A percentile compares a stretch with the other conserved stretches of the same genome.
Evolutionary conservation across 139 green algal species (phyloP).

Genomic region (Chlorella sp.): DNA sequence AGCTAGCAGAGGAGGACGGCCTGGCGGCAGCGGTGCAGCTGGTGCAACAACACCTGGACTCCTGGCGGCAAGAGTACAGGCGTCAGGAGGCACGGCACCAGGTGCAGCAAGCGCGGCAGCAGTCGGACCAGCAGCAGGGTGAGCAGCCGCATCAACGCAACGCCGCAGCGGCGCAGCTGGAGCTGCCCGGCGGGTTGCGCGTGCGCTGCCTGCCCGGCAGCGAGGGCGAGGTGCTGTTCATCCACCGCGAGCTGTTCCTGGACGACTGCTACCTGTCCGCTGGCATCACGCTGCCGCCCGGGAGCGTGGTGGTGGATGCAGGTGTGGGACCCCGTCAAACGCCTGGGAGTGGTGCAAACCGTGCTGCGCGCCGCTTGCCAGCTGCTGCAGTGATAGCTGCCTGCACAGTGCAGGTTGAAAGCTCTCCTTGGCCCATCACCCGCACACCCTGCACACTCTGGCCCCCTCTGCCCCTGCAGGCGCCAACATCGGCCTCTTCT

Average conservation of each 20-base stretch:
- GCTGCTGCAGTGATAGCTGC: no score
- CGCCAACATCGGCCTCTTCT: slow-evolving; percentile 56
- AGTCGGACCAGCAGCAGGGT: background rate
- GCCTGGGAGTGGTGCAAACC: background rate
- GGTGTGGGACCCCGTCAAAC: background rate
- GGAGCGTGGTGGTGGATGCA: slow-evolving; percentile 39
- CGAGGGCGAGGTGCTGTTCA: slow-evolving; percentile 21
- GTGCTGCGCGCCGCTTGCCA: no score
- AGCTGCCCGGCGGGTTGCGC: slow-evolving; percentile 16
- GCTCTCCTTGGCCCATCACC: no score
- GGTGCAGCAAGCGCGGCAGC: background rate
- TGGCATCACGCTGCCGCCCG: slow-evolving; percentile 26
- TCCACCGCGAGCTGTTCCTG: slow-evolving; percentile 21
- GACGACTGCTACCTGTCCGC: slow-evolving; percentile 35
- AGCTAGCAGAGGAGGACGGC: slow-evolving; percentile 11
- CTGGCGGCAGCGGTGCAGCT: background rate
- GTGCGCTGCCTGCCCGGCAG: background rate
- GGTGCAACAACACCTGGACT: background rate
- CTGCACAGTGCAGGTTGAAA: no score
- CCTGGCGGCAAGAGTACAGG: background rate
- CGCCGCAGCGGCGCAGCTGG: background rate
- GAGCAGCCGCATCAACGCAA: no score
- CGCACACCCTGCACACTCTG: background rate
- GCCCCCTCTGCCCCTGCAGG: background rate
- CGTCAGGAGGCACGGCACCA: background rate